phyloP scores from a whole-genome alignment of 1,139 yeast species.

The Kazachstania sp. region DNA sequence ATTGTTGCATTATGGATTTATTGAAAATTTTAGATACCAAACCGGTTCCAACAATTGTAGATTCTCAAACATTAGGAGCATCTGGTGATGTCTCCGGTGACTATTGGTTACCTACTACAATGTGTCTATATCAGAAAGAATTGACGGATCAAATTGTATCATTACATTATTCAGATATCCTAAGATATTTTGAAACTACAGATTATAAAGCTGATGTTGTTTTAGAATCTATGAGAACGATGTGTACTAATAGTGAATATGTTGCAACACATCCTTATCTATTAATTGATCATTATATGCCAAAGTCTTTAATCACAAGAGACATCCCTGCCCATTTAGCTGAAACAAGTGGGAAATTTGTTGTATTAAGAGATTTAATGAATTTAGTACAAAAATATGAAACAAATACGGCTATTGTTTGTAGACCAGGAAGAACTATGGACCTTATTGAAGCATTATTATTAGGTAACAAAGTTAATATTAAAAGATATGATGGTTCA shows the following conservation, averaged over 20 bases:
- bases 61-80: constrained; percentile 33
- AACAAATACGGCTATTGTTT: constrained; percentile 43
- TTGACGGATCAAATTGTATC: constrained; percentile 90
- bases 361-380: constrained; percentile 53
- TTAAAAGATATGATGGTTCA: constrained; percentile 61
- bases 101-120: constrained; percentile 74
- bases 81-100: constrained; percentile 48
- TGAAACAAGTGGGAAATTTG: constrained; percentile 81
- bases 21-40: constrained; percentile 70
- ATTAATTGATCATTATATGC: constrained; percentile 76
- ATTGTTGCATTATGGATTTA: constrained; percentile 54
- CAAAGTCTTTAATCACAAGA: constrained; percentile 66
- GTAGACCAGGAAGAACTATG: constrained; percentile 52
- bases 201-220: constrained; percentile 48
- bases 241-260: constrained; percentile 65
- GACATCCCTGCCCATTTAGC: constrained; percentile 70
- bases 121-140: constrained; percentile 82
- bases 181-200: constrained; percentile 71
- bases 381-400: constrained; percentile 35
- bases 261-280: constrained; percentile 87
- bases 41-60: constrained; percentile 75
- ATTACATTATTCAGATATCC: constrained; percentile 80
- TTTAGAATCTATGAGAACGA: constrained; percentile 58
- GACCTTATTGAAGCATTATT: constrained; percentile 75
- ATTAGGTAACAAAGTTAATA: constrained; percentile 57